These are phyloP conservation scores for Hirsutella minnesotensis DNA, from an alignment of 2,329 filamentous ascomycete species.

Conservation along the genomic window DNA sequence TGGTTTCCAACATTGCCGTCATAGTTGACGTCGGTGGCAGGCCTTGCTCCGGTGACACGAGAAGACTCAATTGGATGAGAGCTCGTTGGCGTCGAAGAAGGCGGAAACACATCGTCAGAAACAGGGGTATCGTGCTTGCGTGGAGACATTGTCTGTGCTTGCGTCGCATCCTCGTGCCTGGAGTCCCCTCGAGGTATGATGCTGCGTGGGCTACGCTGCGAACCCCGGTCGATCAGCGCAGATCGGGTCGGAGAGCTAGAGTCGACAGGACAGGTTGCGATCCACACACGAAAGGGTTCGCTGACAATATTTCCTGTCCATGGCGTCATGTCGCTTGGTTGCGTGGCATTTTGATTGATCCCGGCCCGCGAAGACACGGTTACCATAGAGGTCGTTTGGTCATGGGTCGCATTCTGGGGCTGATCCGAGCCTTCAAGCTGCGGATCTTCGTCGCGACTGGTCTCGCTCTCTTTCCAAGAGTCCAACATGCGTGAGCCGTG, in stretches of 20 bases:
- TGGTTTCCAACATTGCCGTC: not conserved
- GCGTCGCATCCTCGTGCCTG: too few relatives aligned
- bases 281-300: not conserved
- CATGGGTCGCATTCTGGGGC: not conserved
- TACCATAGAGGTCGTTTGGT: not conserved
- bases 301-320: not conserved
- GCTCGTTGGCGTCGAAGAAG: too few relatives aligned
- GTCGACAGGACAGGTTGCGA: not conserved
- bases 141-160: too few relatives aligned
- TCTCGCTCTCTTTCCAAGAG: constrained; percentile 75
- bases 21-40: not conserved
- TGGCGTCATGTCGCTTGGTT: not conserved
- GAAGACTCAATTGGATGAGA: too few relatives aligned
- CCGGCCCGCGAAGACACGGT: not conserved
- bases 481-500: constrained; percentile 96
- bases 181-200: not conserved
- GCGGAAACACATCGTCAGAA: too few relatives aligned
- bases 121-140: too few relatives aligned
- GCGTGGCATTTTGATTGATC: not conserved
- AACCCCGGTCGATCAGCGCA: not conserved
- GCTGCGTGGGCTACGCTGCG: not conserved
- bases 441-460: constrained; percentile 50
- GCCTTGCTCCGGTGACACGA: too few relatives aligned
- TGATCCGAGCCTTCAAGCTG: constrained; percentile 20
- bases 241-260: not conserved